Evolutionary conservation across 73 alveolate genomes (phyloP).

Genomic region (Chromera velia): DNA sequence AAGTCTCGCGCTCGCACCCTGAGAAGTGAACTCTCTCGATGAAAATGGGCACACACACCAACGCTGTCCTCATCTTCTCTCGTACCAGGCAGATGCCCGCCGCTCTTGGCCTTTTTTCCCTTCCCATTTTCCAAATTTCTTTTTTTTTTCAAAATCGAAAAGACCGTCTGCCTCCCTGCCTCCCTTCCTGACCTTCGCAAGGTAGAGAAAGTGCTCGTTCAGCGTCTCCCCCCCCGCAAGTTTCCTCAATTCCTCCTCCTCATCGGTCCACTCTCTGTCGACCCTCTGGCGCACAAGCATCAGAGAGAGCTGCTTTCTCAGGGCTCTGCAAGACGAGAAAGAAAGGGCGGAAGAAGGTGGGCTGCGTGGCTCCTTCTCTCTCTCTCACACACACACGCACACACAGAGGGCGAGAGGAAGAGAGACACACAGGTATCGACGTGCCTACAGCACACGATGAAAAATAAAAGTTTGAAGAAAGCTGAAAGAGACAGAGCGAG

Average conservation of each 20-base stretch:
- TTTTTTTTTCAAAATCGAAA: no score
- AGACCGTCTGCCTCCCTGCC: background rate
- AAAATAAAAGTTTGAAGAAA: no score
- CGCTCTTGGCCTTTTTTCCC: no score
- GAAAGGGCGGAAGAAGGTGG: no score
- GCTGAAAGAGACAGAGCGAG: no score
- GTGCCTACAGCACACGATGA: no score
- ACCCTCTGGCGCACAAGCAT: background rate
- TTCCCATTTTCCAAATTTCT: no score
- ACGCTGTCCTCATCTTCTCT: no score
- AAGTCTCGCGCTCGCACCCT: background rate
- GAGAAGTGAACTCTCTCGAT: background rate
- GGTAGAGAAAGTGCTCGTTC: constrained; percentile 27
- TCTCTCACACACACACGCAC: background rate
- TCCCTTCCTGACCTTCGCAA: constrained; percentile 23
- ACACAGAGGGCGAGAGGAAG: background rate
- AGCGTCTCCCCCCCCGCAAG: constrained; percentile 42
- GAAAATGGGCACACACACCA: no score
- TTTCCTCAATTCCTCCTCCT: constrained; percentile 32
- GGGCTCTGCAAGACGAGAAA: background rate
- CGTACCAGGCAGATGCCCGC: no score
- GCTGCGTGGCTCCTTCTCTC: no score
- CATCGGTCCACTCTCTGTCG: background rate
- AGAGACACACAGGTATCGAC: background rate
- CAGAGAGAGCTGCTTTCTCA: constrained; percentile 40